These are phyloP conservation scores for Coemansia sp. DNA, from an alignment of 192 early-diverging fungal species.

Conservation along the genomic window DNA sequence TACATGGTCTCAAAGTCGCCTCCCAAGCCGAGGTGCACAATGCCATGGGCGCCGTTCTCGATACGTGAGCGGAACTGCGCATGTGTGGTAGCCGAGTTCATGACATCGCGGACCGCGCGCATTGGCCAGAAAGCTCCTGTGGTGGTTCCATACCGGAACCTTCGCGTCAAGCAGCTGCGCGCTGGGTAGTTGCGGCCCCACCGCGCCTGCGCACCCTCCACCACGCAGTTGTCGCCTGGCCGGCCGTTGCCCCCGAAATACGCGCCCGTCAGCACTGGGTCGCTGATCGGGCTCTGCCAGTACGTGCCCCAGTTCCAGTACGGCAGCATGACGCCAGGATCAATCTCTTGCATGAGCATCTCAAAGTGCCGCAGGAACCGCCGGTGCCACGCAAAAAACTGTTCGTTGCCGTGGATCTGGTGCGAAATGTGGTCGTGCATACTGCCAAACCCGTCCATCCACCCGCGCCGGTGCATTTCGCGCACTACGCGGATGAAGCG, in stretches of 20 bases:
- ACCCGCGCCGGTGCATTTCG: conserved; percentile 53
- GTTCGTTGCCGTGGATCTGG: conserved; percentile 53
- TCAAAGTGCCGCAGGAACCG: conserved; percentile 54
- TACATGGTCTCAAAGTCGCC: conserved; percentile 57
- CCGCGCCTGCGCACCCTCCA: conserved; percentile 53
- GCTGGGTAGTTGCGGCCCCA: conserved; percentile 53
- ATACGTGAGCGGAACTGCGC: conserved; percentile 54
- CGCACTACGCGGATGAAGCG: conserved; percentile 37
- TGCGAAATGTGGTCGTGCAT: conserved; percentile 54
- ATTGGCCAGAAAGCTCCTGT: conserved; percentile 50
- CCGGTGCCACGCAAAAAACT: conserved; percentile 58
- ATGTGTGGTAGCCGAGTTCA: conserved; percentile 33
- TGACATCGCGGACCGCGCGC: conserved; percentile 45
- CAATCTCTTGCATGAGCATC: conserved; percentile 50
- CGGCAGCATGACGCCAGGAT: conserved; percentile 53
- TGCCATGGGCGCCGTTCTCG: conserved; percentile 54
- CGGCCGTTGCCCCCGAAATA: conserved; percentile 49
- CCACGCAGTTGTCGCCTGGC: conserved; percentile 48
- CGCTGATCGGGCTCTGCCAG: conserved; percentile 50
- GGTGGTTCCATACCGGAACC: conserved; percentile 36
- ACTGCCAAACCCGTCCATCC: conserved; percentile 55
- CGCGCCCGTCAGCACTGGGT: conserved; percentile 29
- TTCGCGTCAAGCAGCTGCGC: conserved; percentile 46
- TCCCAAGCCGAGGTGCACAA: conserved; percentile 51
- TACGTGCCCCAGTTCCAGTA: conserved; percentile 66